Percentiles rank a stretch among this genome's conserved stretches.
Evolutionary conservation across 768 basidiomycete species (phyloP).

Genomic region (Russula brevipes): DNA sequence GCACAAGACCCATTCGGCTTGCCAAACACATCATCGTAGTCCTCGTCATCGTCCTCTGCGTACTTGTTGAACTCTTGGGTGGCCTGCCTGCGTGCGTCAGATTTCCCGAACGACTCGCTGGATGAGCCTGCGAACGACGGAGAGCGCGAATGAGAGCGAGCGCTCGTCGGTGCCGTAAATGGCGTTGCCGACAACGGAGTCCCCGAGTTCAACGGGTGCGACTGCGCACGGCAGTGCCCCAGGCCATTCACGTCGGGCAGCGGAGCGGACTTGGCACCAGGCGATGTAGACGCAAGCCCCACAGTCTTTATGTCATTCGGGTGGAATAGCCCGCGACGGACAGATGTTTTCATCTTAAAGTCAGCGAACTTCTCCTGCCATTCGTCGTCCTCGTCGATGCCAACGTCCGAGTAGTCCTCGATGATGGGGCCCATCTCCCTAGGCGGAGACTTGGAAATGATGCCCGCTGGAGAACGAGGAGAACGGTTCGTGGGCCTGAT

Average conservation of each 20-base stretch:
- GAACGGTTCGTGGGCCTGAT: constrained; percentile 76
- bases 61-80: constrained; percentile 79
- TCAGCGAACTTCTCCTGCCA: constrained; percentile 76
- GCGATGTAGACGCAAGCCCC: constrained; percentile 45
- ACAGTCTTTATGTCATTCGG: constrained; percentile 85
- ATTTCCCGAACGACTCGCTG: constrained; percentile 59
- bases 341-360: constrained; percentile 78
- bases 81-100: constrained; percentile 52
- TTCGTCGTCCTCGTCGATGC: constrained; percentile 63
- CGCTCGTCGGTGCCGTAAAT: constrained; percentile 39
- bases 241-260: constrained; percentile 42
- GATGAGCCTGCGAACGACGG: constrained; percentile 34
- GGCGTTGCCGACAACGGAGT: constrained; percentile 32
- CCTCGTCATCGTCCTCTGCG: constrained; percentile 81
- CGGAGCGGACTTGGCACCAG: constrained; percentile 65
- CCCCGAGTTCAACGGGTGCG: constrained; percentile 50
- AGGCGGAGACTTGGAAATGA: constrained; percentile 55
- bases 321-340: constrained; percentile 74
- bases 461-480: constrained; percentile 36
- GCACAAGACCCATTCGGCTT: constrained; percentile 63
- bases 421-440: constrained; percentile 61
- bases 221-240: constrained; percentile 40
- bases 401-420: constrained; percentile 91
- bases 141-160: constrained; percentile 21
- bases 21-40: constrained; percentile 94